Percentiles rank a stretch among this genome's conserved stretches.
phyloP scores from a whole-genome alignment of 257 asterid species.

The Lantana camara region DNA sequence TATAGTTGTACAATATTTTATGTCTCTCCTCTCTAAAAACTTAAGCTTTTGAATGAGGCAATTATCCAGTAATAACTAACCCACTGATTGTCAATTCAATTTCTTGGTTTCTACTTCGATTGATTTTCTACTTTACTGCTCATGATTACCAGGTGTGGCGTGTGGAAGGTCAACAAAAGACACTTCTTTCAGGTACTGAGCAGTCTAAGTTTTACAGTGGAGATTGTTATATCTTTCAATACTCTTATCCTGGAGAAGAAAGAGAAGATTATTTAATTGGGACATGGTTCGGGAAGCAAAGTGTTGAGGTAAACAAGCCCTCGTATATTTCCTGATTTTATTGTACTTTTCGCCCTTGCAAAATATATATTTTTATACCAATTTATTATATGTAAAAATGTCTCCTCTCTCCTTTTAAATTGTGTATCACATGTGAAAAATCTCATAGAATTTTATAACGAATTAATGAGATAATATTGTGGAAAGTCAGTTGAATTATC shows the following conservation, averaged over 20 bases:
- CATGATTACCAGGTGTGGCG: slow-evolving; percentile 77
- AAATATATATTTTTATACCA: not conserved
- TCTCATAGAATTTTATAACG: not conserved
- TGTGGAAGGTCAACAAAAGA: slow-evolving; percentile 82
- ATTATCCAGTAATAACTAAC: not conserved
- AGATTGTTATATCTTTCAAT: slow-evolving; percentile 91
- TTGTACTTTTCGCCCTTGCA: not conserved
- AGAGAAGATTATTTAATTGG: slow-evolving; percentile 89
- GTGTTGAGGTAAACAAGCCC: slow-evolving; percentile 60
- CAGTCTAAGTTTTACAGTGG: slow-evolving; percentile 96
- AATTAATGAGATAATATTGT: not conserved
- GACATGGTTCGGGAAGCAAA: slow-evolving; percentile 94
- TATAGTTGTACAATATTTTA: too few relatives aligned
- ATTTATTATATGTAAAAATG: not conserved
- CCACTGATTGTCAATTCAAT: slow-evolving; percentile 1
- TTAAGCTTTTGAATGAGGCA: too few relatives aligned
- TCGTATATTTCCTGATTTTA: slow-evolving; percentile 15
- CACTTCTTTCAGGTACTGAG: slow-evolving; percentile 68
- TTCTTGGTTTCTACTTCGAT: slow-evolving; percentile 21
- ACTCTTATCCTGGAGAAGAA: slow-evolving; percentile 92
- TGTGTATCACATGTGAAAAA: not conserved
- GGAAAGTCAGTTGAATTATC: slow-evolving; percentile 10
- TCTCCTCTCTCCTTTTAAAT: too few relatives aligned
- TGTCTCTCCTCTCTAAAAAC: too few relatives aligned
- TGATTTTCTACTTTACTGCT: slow-evolving; percentile 28